Evolutionary conservation across 1,284 basidiomycete species (phyloP).

Genomic region (Pseudozyma sp.): DNA sequence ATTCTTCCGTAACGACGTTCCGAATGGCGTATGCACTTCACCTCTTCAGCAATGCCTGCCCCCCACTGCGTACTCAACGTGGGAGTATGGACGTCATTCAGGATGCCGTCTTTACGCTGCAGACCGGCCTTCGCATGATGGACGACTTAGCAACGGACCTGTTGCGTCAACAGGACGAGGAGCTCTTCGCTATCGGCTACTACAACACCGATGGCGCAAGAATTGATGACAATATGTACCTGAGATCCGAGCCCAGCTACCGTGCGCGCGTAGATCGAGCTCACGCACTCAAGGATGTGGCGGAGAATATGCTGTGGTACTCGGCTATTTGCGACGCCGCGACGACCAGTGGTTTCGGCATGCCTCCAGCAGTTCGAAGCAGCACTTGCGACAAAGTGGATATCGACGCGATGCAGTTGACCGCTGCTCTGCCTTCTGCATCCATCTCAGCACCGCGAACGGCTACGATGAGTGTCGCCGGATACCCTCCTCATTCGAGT

Average conservation of each 20-base stretch:
- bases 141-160: slow-evolving; percentile 47
- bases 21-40: slow-evolving; percentile 47
- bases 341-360: slow-evolving; percentile 23
- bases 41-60: slow-evolving; percentile 45
- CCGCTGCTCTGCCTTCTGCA: slow-evolving; percentile 14
- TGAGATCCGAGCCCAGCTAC: slow-evolving; percentile 28
- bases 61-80: slow-evolving; percentile 27
- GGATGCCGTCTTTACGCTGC: slow-evolving; percentile 26
- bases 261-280: slow-evolving; percentile 31
- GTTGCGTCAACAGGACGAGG: slow-evolving; percentile 38
- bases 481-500: neutral
- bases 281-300: slow-evolving; percentile 34
- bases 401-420: slow-evolving; percentile 31
- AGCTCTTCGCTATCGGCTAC: slow-evolving; percentile 37
- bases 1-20: slow-evolving; percentile 43
- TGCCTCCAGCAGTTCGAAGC: slow-evolving; percentile 33
- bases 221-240: slow-evolving; percentile 19
- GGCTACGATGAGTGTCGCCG: neutral
- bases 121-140: slow-evolving; percentile 46
- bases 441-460: slow-evolving; percentile 12
- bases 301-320: slow-evolving; percentile 45
- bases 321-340: slow-evolving; percentile 46
- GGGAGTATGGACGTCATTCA: slow-evolving; percentile 23
- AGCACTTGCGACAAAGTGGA: slow-evolving; percentile 35
- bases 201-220: slow-evolving; percentile 30